Conservation (phyloP, 805 yeast genomes). For the Scheffersomyces stipitis region DNA sequence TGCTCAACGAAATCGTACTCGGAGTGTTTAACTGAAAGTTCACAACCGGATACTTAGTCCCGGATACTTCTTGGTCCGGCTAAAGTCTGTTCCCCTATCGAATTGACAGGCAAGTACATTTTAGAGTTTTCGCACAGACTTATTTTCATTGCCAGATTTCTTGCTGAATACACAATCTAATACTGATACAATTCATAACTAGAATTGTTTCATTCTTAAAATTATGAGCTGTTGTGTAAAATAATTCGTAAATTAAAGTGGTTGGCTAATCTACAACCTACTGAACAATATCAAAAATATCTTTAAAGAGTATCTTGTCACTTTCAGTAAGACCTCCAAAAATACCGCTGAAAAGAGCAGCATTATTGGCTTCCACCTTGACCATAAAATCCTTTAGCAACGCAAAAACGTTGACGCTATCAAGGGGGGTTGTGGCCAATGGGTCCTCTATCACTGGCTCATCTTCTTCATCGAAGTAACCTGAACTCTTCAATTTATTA, state of each 20-base stretch:
- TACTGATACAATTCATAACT: no score
- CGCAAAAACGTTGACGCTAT: slow-evolving; percentile 66
- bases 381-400: slow-evolving; percentile 59
- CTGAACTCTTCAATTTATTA: slow-evolving; percentile 33
- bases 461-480: slow-evolving; percentile 17
- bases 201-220: no score
- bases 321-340: slow-evolving; percentile 37
- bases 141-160: neutral
- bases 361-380: slow-evolving; percentile 47
- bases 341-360: slow-evolving; percentile 46
- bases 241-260: no score
- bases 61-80: no score
- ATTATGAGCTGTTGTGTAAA: no score
- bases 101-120: no score
- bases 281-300: slow-evolving; percentile 24
- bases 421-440: slow-evolving; percentile 60
- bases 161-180: no score
- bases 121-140: no score
- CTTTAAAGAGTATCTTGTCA: slow-evolving; percentile 28
- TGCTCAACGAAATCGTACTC: no score
- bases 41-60: no score
- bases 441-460: slow-evolving; percentile 22
- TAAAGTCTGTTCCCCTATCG: no score
- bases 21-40: no score
- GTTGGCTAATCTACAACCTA: slow-evolving; percentile 1